Conservation (phyloP, 1,284 basidiomycete species). For the Cryptococcus sp. region DNA sequence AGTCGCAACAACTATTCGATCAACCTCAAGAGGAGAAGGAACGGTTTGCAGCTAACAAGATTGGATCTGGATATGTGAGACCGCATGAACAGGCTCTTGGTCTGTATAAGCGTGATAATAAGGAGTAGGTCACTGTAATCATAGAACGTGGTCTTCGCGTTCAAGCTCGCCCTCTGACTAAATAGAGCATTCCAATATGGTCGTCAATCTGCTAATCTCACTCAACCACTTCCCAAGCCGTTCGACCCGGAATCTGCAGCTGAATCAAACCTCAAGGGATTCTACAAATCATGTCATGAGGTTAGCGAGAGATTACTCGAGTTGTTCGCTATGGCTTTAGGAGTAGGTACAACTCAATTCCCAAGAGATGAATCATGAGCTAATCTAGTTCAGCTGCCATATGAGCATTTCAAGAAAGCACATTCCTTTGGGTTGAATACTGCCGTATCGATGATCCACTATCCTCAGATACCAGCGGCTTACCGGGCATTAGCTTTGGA, state of each 20-base stretch:
- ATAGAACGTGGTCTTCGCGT: background rate
- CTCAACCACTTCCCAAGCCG: slow-evolving; percentile 14
- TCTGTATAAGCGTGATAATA: slow-evolving; percentile 19
- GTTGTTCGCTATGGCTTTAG: slow-evolving; percentile 20
- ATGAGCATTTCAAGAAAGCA: slow-evolving; percentile 15
- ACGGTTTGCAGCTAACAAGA: slow-evolving; percentile 10
- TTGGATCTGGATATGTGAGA: slow-evolving; percentile 18
- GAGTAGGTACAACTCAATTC: slow-evolving; percentile 3
- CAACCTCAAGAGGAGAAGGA: slow-evolving; percentile 14
- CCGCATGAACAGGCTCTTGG: slow-evolving; percentile 18
- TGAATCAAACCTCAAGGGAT: slow-evolving; percentile 7
- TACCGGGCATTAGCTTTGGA: slow-evolving; percentile 4
- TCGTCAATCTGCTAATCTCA: slow-evolving; percentile 11
- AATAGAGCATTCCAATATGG: slow-evolving; percentile 19
- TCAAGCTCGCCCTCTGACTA: no score
- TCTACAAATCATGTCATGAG: slow-evolving; percentile 18
- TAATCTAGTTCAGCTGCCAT: slow-evolving; percentile 7
- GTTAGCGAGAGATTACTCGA: slow-evolving; percentile 15
- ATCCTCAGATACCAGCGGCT: slow-evolving; percentile 8
- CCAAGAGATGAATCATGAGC: background rate
- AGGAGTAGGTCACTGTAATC: slow-evolving; percentile 11
- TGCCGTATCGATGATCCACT: slow-evolving; percentile 19
- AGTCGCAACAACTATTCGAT: slow-evolving; percentile 14
- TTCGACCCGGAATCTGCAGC: slow-evolving; percentile 6
- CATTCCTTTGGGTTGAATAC: slow-evolving; percentile 21